A percentile compares a stretch with the other conserved stretches of the same genome.
phyloP scores from a whole-genome alignment of 306 rosid genomes.

The Aeschynomene evenia region DNA sequence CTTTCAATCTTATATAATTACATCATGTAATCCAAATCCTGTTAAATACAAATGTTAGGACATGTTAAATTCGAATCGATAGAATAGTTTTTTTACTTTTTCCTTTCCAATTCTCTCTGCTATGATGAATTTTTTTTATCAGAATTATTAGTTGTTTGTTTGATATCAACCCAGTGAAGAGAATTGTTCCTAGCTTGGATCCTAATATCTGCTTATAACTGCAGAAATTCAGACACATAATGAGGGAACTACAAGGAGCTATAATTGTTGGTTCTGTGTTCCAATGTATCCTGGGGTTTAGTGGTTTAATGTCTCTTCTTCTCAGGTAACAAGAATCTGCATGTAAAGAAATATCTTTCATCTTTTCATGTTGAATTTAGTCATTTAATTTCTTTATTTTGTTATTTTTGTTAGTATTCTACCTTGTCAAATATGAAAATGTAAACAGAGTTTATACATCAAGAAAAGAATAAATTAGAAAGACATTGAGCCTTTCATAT shows the following conservation, averaged over 20 bases:
- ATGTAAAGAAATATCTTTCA: slow-evolving; percentile 16
- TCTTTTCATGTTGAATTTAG: background rate
- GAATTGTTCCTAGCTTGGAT: slow-evolving; percentile 9
- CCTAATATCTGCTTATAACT: slow-evolving; percentile 24
- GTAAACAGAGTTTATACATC: background rate
- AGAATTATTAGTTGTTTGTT: background rate
- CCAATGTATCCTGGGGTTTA: slow-evolving; percentile 74
- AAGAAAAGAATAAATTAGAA: background rate
- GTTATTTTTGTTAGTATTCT: background rate
- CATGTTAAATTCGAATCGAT: background rate
- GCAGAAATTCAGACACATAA: slow-evolving; percentile 82
- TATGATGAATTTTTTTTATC: slow-evolving; percentile 3
- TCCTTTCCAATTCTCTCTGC: background rate
- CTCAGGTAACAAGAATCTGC: slow-evolving; percentile 51
- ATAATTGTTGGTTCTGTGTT: slow-evolving; percentile 75
- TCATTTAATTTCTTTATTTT: background rate
- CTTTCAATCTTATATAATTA: slow-evolving; percentile 12
- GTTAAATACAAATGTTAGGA: slow-evolving; percentile 9
- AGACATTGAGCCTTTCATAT: background rate
- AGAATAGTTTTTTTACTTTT: background rate
- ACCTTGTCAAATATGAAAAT: background rate
- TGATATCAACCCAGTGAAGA: background rate
- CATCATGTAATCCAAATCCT: background rate
- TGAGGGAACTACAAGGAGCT: slow-evolving; percentile 91
- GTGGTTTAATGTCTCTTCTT: slow-evolving; percentile 69